These are phyloP conservation scores for Daldinia childiae DNA, from an alignment of 495 filamentous ascomycete species.

Conservation along the genomic window DNA sequence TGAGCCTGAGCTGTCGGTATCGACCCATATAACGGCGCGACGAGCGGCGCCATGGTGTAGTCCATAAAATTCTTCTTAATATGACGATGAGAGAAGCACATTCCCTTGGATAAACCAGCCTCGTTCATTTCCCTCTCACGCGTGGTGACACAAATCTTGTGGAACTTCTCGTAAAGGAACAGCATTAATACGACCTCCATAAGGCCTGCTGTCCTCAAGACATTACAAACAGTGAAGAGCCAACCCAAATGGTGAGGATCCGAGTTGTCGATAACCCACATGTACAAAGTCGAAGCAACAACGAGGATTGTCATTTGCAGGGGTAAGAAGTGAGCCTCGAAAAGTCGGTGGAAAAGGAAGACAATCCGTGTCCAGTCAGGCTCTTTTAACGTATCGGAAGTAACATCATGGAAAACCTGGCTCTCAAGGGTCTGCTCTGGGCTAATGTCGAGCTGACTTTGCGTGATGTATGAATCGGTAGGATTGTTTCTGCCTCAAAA, in stretches of 20 bases:
- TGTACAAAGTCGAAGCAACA: constrained; percentile 65
- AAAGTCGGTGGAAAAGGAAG: constrained; percentile 67
- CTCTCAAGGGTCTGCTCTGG: constrained; percentile 52
- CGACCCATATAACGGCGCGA: constrained; percentile 68
- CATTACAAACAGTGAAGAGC: constrained; percentile 65
- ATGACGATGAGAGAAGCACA: constrained; percentile 64
- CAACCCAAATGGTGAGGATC: constrained; percentile 61
- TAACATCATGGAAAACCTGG: constrained; percentile 60
- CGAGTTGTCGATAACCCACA: constrained; percentile 53
- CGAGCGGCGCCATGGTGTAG: constrained; percentile 66
- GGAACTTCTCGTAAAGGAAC: constrained; percentile 69
- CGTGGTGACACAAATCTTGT: constrained; percentile 62
- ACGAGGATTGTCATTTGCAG: constrained; percentile 69
- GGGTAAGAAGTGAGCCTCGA: constrained; percentile 75
- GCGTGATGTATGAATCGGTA: constrained; percentile 57
- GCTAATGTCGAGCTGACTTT: constrained; percentile 53
- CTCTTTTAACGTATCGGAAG: constrained; percentile 54
- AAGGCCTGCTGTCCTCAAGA: constrained; percentile 67
- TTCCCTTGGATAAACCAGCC: constrained; percentile 65
- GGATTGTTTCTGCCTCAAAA: constrained; percentile 47
- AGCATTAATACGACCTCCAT: constrained; percentile 68
- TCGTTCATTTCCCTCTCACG: constrained; percentile 71
- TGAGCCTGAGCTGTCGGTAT: constrained; percentile 71
- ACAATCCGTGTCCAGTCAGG: constrained; percentile 58
- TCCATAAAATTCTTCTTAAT: constrained; percentile 64